Evolutionary conservation across 2,329 filamentous ascomycete species (phyloP).

Genomic region (Fusarium camptoceras): DNA sequence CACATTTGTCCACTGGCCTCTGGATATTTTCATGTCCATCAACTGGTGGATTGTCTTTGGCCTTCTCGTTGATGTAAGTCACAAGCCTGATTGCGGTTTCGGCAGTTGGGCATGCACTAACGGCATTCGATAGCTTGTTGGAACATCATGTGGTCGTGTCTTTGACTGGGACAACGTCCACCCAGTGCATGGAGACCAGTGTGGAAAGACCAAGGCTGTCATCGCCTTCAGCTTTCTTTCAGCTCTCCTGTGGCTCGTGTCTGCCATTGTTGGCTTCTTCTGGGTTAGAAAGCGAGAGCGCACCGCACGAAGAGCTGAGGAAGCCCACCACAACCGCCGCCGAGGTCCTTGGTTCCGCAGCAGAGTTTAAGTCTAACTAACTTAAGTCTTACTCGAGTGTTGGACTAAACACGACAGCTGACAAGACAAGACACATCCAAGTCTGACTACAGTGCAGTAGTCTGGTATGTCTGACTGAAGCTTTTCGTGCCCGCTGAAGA

Average conservation of each 20-base stretch:
- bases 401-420: background rate
- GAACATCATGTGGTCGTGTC: slow-evolving; percentile 64
- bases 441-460: background rate
- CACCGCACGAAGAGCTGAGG: slow-evolving; percentile 51
- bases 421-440: background rate
- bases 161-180: slow-evolving; percentile 71
- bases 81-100: background rate
- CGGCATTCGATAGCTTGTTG: slow-evolving; percentile 51
- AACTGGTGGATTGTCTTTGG: slow-evolving; percentile 79
- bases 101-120: slow-evolving; percentile 19
- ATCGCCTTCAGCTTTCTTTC: slow-evolving; percentile 79
- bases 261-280: slow-evolving; percentile 67
- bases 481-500: slow-evolving; percentile 18
- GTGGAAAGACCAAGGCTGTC: slow-evolving; percentile 76
- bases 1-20: slow-evolving; percentile 76
- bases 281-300: slow-evolving; percentile 60
- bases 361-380: slow-evolving; percentile 52
- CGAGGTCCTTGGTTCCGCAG: slow-evolving; percentile 59
- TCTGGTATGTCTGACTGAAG: background rate
- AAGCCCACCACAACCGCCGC: slow-evolving; percentile 43
- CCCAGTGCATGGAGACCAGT: slow-evolving; percentile 60
- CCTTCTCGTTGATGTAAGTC: slow-evolving; percentile 70
- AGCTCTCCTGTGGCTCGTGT: slow-evolving; percentile 76
- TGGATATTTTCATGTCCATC: slow-evolving; percentile 75
- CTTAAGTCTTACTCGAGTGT: background rate